Conservation (phyloP, 176 grass and related monocot species). For the Rhynchospora breviuscula region DNA sequence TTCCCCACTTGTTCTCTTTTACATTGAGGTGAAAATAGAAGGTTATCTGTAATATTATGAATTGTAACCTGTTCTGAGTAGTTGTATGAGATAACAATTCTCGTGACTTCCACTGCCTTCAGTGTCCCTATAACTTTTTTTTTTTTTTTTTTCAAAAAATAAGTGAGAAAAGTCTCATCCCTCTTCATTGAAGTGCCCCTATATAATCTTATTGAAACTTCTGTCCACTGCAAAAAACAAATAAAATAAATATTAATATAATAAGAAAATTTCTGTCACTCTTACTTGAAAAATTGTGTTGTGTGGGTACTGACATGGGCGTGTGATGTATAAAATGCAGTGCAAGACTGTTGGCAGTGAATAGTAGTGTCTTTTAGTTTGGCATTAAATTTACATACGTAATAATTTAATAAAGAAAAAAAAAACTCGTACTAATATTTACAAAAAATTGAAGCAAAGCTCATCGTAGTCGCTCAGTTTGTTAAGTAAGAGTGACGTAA, state of each 20-base stretch:
- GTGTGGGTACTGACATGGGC: not conserved
- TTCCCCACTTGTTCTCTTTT: not conserved
- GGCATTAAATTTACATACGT: not conserved
- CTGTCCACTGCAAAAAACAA: too few species aligned
- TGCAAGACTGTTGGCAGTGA: not conserved
- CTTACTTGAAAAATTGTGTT: not conserved
- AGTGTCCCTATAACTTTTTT: constrained; percentile 1
- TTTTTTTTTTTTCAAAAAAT: too few species aligned
- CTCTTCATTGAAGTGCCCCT: too few species aligned
- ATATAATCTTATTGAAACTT: too few species aligned
- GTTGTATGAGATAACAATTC: constrained; percentile 23
- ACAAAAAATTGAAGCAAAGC: too few species aligned
- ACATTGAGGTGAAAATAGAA: constrained; percentile 19
- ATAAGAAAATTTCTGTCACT: not conserved
- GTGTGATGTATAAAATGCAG: not conserved
- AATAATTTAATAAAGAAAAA: too few species aligned
- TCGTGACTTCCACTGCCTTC: constrained; percentile 43
- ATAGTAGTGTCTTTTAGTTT: not conserved
- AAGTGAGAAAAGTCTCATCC: too few species aligned
- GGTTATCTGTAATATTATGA: constrained; percentile 24
- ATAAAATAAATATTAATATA: too few species aligned
- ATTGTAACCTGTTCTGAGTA: constrained; percentile 26
- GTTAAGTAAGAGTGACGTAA: too few species aligned
- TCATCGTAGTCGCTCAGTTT: too few species aligned
- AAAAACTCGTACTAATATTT: too few species aligned